A percentile compares a stretch with the other conserved stretches of the same genome.
Evolutionary conservation across 2,329 filamentous ascomycete genomes (phyloP).

Genomic region (Calonectria hawksworthii): DNA sequence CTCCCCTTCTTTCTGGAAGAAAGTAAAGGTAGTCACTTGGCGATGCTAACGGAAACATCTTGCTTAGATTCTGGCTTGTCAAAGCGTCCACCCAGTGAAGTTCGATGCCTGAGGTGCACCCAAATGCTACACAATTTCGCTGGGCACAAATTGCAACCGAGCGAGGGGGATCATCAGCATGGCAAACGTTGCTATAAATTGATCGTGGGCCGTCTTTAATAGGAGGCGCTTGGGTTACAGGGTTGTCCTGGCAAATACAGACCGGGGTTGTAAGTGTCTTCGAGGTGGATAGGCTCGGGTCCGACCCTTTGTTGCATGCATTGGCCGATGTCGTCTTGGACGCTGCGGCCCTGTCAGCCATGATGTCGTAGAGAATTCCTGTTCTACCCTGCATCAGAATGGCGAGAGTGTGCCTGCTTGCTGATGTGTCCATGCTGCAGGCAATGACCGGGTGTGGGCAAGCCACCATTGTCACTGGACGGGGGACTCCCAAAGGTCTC

Average conservation of each 20-base stretch:
- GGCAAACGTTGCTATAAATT: conserved; percentile 66
- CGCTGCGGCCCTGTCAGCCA: conserved; percentile 32
- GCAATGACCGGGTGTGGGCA: conserved; percentile 71
- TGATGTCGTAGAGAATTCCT: conserved; percentile 72
- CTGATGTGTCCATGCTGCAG: conserved; percentile 74
- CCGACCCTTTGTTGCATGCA: conserved; percentile 27
- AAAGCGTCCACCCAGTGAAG: conserved; percentile 69
- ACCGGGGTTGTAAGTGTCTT: conserved; percentile 12
- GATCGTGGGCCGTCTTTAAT: conserved; percentile 50
- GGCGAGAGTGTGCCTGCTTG: conserved; percentile 67
- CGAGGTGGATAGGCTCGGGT: conserved; percentile 12
- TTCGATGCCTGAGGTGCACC: conserved; percentile 73
- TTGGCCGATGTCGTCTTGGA: conserved; percentile 26
- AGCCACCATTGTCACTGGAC: conserved; percentile 64
- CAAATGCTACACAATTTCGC: conserved; percentile 74
- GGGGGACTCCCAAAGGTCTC: conserved; percentile 48
- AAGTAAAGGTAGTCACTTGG: conserved; percentile 72
- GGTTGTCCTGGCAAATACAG: conserved; percentile 45
- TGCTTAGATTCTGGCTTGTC: conserved; percentile 62
- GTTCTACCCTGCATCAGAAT: conserved; percentile 71
- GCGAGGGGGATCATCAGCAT: conserved; percentile 72
- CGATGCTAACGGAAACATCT: conserved; percentile 68
- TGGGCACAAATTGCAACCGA: conserved; percentile 77
- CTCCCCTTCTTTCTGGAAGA: conserved; percentile 63
- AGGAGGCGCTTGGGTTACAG: conserved; percentile 40